phyloP scores from a whole-genome alignment of 768 basidiomycete genomes.

The Tremella fuciformis region DNA sequence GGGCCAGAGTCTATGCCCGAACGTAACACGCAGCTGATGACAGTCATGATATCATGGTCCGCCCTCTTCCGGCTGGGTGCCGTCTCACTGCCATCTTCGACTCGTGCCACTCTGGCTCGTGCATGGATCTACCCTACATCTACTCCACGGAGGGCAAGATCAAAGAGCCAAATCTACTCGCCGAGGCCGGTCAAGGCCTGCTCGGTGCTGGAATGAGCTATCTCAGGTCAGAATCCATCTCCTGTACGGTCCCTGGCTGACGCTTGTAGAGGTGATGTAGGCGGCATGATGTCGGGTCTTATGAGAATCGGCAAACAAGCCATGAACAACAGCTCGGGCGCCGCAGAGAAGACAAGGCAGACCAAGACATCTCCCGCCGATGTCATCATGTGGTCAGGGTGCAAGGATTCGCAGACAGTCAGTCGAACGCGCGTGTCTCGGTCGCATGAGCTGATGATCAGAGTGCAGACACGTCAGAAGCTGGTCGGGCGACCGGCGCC shows the following conservation, averaged over 20 bases:
- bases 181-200: conserved; percentile 80
- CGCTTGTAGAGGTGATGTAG: conserved; percentile 23
- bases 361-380: conserved; percentile 77
- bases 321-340: conserved; percentile 59
- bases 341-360: conserved; percentile 60
- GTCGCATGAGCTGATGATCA: conserved; percentile 8
- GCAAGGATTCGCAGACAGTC: conserved; percentile 54
- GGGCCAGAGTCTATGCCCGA: background rate
- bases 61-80: conserved; percentile 74
- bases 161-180: conserved; percentile 83
- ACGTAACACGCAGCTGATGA: background rate
- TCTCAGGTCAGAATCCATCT: conserved; percentile 16
- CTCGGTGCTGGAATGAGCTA: conserved; percentile 72
- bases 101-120: conserved; percentile 53
- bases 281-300: conserved; percentile 48
- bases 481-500: conserved; percentile 56
- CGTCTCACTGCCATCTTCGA: conserved; percentile 66
- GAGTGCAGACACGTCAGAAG: conserved; percentile 55
- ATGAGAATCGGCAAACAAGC: conserved; percentile 67
- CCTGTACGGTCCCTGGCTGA: background rate
- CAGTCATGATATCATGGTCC: conserved; percentile 69
- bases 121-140: conserved; percentile 59
- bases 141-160: conserved; percentile 94
- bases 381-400: conserved; percentile 57
- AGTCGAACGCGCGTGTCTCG: background rate